Percentiles rank a stretch among this genome's conserved stretches.
Evolutionary conservation across 2,329 filamentous ascomycete species (phyloP).

Genomic region (Alternaria gaisen): DNA sequence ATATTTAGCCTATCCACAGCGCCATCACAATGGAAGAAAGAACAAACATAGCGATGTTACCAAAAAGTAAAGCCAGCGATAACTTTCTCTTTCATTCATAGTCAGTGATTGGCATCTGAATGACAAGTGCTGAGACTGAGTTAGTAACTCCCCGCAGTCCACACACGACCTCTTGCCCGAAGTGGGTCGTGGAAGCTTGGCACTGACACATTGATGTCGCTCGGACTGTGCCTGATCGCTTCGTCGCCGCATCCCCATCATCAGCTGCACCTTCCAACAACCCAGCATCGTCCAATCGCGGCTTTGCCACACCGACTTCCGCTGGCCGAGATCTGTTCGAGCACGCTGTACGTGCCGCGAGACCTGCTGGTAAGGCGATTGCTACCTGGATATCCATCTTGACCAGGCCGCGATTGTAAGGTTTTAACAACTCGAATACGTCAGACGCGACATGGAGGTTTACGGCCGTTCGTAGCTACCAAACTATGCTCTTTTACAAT

Average conservation of each 20-base stretch:
- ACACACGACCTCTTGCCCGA: slow-evolving; percentile 12
- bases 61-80: neutral
- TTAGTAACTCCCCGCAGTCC: slow-evolving; percentile 12
- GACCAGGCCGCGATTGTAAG: neutral
- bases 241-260: slow-evolving; percentile 10
- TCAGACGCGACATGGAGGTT: neutral
- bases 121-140: neutral
- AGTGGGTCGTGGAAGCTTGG: slow-evolving; percentile 16
- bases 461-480: neutral
- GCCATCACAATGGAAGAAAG: neutral
- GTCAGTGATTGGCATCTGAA: no score
- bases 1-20: neutral
- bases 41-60: neutral
- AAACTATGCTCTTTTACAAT: neutral
- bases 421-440: neutral
- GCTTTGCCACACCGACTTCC: slow-evolving; percentile 2
- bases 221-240: neutral
- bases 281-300: slow-evolving; percentile 8
- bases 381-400: neutral
- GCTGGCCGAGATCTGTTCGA: neutral
- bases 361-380: neutral
- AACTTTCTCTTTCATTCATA: neutral
- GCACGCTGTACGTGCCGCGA: neutral
- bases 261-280: slow-evolving; percentile 2
- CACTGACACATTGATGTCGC: slow-evolving; percentile 15